Conservation (phyloP, 139 green algal genomes). For the Yamagishiella unicocca region DNA sequence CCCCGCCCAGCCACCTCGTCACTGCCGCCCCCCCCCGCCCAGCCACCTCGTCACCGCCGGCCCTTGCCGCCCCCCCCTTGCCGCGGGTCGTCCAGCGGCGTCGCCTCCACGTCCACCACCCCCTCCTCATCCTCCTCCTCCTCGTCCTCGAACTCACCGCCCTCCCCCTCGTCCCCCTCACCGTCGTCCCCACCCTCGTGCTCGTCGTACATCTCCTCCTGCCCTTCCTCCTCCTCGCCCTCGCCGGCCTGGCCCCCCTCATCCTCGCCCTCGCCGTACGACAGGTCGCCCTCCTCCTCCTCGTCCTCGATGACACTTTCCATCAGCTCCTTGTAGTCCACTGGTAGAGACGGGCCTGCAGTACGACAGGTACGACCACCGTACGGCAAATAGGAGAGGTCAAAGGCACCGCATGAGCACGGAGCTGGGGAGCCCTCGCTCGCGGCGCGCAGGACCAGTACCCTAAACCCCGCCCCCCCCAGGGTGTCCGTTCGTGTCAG, state of each 20-base stretch:
- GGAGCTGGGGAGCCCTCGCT: neutral
- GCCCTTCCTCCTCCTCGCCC: neutral
- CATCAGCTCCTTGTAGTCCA: neutral
- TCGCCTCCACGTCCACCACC: conserved; percentile 31
- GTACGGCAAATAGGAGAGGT: neutral
- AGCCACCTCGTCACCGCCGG: no score
- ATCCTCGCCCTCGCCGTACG: neutral
- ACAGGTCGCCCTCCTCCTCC: conserved; percentile 12
- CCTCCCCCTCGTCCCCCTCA: neutral
- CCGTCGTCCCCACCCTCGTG: neutral
- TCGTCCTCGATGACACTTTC: neutral
- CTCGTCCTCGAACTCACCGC: neutral
- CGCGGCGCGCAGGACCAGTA: neutral
- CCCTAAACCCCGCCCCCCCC: neutral
- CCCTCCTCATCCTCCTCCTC: conserved; percentile 7
- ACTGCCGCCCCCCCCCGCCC: no score
- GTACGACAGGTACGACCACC: no score
- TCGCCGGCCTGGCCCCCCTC: neutral
- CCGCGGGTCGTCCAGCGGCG: neutral
- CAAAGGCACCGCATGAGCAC: neutral
- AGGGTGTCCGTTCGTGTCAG: no score
- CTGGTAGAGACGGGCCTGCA: neutral
- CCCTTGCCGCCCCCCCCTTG: neutral
- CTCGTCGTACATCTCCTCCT: neutral
- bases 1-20: no score